Evolutionary conservation across 306 rosid species (phyloP).

Genomic region (Castanea crenata): DNA sequence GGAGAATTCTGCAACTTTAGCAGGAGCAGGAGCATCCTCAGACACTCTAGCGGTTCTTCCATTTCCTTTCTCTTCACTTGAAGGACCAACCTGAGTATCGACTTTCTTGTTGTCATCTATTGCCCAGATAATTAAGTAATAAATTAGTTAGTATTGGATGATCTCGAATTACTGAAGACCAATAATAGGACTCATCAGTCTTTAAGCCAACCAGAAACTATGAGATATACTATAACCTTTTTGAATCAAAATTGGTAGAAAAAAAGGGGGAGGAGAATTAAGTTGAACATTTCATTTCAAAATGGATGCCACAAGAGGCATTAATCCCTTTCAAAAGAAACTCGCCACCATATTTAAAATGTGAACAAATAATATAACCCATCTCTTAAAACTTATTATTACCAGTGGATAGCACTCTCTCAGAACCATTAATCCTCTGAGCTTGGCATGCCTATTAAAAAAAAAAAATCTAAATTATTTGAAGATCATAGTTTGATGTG

Average conservation of each 20-base stretch:
- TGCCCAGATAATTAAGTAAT: background rate
- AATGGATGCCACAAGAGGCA: no score
- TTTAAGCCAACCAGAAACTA: background rate
- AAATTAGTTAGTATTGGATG: background rate
- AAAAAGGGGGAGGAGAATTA: no score
- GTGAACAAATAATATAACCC: background rate
- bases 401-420: slow-evolving; percentile 25
- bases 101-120: slow-evolving; percentile 8
- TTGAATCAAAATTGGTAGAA: no score
- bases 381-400: background rate
- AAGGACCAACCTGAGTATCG: slow-evolving; percentile 3
- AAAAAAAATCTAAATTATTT: background rate
- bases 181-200: background rate
- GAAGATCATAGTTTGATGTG: background rate
- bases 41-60: background rate
- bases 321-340: background rate
- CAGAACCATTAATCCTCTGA: slow-evolving; percentile 8
- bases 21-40: background rate
- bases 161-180: background rate
- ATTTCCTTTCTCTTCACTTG: slow-evolving; percentile 10
- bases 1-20: slow-evolving; percentile 8
- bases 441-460: slow-evolving; percentile 15
- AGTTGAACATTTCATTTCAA: no score
- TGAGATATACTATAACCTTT: no score
- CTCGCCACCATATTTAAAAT: background rate